A percentile compares a stretch with the other conserved stretches of the same genome.
Evolutionary conservation across 345 rosid genomes (phyloP).

Genomic region (Eucalyptus polyanthemos): DNA sequence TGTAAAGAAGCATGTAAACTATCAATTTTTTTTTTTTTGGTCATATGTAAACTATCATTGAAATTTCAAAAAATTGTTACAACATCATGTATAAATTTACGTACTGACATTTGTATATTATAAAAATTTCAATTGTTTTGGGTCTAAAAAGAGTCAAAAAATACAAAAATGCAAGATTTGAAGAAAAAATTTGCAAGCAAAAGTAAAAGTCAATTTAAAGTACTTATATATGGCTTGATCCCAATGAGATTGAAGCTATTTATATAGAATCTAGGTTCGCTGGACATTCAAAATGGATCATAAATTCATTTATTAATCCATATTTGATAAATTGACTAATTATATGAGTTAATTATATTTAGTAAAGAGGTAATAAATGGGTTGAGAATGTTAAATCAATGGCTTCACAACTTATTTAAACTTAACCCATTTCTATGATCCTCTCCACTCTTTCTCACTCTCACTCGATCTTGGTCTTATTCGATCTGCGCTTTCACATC

Average conservation of each 20-base stretch:
- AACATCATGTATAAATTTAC: background rate
- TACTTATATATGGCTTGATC: background rate
- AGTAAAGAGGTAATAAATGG: too few relatives aligned
- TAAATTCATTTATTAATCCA: too few relatives aligned
- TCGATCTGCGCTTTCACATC: rapidly evolving
- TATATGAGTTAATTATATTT: too few relatives aligned
- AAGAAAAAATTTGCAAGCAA: background rate
- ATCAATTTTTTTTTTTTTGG: background rate
- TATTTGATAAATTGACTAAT: too few relatives aligned
- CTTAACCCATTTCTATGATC: too few relatives aligned
- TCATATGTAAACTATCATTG: background rate
- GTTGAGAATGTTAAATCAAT: too few relatives aligned
- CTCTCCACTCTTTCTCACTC: too few relatives aligned
- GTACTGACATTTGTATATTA: background rate
- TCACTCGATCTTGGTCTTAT: too few relatives aligned
- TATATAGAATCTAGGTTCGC: background rate
- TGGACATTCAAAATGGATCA: background rate
- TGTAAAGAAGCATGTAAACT: background rate
- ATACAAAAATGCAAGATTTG: background rate
- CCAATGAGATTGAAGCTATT: background rate
- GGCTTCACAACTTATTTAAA: too few relatives aligned
- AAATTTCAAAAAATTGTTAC: background rate
- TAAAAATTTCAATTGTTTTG: background rate
- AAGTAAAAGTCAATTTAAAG: background rate
- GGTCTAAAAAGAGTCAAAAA: background rate